phyloP scores from a whole-genome alignment of 768 basidiomycete genomes.

The Trametes punicea region DNA sequence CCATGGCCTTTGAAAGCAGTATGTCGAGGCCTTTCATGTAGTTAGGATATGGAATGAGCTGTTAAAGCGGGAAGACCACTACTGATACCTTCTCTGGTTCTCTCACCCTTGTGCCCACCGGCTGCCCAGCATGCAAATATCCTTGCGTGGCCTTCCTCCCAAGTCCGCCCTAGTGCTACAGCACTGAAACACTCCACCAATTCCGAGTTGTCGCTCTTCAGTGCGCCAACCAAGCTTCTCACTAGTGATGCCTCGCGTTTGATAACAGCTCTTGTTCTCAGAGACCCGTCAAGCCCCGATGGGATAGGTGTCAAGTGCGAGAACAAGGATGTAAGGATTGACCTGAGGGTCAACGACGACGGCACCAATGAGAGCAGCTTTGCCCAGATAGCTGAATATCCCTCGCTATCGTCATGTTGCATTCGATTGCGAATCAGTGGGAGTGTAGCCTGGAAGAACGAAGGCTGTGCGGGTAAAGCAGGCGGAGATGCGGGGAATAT shows the following conservation, averaged over 20 bases:
- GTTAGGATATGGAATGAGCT: background rate
- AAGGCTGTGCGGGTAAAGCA: slow-evolving; percentile 56
- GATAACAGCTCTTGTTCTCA: slow-evolving; percentile 39
- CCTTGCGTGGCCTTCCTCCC: slow-evolving; percentile 56
- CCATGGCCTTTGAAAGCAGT: slow-evolving; percentile 48
- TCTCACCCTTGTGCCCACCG: slow-evolving; percentile 36
- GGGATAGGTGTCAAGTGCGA: slow-evolving; percentile 39
- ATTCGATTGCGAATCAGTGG: slow-evolving; percentile 46
- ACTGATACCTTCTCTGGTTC: slow-evolving; percentile 31
- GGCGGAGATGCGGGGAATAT: slow-evolving; percentile 55
- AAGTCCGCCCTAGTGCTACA: slow-evolving; percentile 53
- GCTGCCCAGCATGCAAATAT: slow-evolving; percentile 72
- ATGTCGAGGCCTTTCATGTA: slow-evolving; percentile 40
- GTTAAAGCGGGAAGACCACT: background rate
- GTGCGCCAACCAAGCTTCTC: slow-evolving; percentile 47
- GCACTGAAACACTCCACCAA: slow-evolving; percentile 50
- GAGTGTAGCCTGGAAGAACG: slow-evolving; percentile 59
- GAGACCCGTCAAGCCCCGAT: slow-evolving; percentile 31
- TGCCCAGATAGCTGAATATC: slow-evolving; percentile 52
- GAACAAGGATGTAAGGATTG: slow-evolving; percentile 59
- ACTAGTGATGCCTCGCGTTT: slow-evolving; percentile 57
- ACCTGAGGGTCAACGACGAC: slow-evolving; percentile 51
- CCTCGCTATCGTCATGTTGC: slow-evolving; percentile 19
- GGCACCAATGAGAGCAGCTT: slow-evolving; percentile 44
- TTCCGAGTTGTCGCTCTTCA: slow-evolving; percentile 42